These are phyloP conservation scores for Diatrype stigma DNA, from an alignment of 2,329 filamentous ascomycete genomes.

Conservation along the genomic window DNA sequence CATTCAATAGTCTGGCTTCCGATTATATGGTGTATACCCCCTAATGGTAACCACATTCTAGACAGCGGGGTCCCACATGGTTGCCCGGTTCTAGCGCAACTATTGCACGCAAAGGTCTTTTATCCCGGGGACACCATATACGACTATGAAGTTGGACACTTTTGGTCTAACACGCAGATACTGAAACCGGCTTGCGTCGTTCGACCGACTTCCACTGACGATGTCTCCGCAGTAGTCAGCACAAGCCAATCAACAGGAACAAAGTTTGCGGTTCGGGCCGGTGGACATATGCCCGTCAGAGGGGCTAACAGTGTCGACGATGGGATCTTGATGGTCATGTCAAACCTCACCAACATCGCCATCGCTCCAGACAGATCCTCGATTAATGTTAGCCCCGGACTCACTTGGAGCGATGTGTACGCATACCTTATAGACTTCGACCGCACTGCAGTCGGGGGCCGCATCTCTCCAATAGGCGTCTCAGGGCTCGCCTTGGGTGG, in stretches of 20 bases:
- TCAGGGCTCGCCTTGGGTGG: conserved; percentile 44
- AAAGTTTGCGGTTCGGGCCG: conserved; percentile 28
- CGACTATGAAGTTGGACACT: conserved; percentile 25
- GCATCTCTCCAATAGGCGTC: conserved; percentile 34
- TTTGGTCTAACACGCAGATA: conserved; percentile 33
- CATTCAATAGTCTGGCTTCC: too few relatives aligned
- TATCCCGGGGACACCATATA: conserved; percentile 20
- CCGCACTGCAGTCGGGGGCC: conserved; percentile 30
- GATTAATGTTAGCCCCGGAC: conserved; percentile 35
- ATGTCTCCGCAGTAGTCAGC: conserved; percentile 22
- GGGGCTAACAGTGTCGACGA: conserved; percentile 5
- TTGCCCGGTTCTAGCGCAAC: conserved; percentile 2
- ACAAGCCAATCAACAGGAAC: conserved; percentile 17
- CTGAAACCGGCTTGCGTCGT: conserved; percentile 29
- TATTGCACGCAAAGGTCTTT: conserved; percentile 19
- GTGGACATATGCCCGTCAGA: conserved; percentile 29
- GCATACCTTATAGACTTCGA: conserved; percentile 28
- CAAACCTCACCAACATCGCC: conserved; percentile 1
- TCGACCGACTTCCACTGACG: conserved; percentile 22
- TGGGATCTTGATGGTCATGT: conserved; percentile 4
- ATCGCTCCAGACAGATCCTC: conserved; percentile 28
- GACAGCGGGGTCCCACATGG: neutral
- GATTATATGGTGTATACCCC: too few relatives aligned
- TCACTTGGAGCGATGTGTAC: conserved; percentile 31
- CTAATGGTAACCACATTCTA: neutral